Base-by-base conservation (phyloP, 1,139 yeast genomes). In the Sugiyamaella paludigena region DNA sequence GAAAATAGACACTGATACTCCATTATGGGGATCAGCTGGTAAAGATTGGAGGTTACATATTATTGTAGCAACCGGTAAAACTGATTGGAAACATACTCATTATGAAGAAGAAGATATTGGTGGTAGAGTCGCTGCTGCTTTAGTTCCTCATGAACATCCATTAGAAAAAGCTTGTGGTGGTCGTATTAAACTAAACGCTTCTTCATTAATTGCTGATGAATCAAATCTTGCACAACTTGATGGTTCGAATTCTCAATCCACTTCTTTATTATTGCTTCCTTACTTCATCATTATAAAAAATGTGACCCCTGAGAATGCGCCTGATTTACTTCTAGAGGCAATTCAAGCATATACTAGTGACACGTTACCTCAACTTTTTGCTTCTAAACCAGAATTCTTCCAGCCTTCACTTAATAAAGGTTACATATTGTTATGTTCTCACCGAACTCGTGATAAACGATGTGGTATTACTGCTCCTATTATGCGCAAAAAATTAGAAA, bases 381-480 rank as follows among this genome's bases (percentile, higher is more conserved):
- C 15, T 13, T 27, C 24, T 11, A 38, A 43, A 5, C 45, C 48
- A 27, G 36, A 35, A 4, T 10, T 15, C 15, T 48, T 48, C 12
- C 32, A 28, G 29, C 45, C 50, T 16, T 48, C 45, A 12, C 26
- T 24, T 10, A 77, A 77, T 55, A 69, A 71, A 46, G 77, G 92
- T 1, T 83, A 78, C 60, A 72, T 92, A 4, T 76, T 92, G 49
- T 67, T 92, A 41, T 92, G 98, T 61, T 89, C 97, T 0, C 98
- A 92, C 67, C 74, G 77, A 44, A 87, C 95, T 4, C 80, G 98
- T 66, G 98, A 92, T 66, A 91, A 88, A 66, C 75, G 94, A 53
- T 92, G 98, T 69, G 98, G 96, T 32, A 72, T 88, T 39, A 87
- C 97, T 0, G 98, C 98, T 0, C 97, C 97, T n/a, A 77, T 88